Evolutionary conservation across 1,284 basidiomycete species (phyloP).

Genomic region (Ceratobasidium sp.): DNA sequence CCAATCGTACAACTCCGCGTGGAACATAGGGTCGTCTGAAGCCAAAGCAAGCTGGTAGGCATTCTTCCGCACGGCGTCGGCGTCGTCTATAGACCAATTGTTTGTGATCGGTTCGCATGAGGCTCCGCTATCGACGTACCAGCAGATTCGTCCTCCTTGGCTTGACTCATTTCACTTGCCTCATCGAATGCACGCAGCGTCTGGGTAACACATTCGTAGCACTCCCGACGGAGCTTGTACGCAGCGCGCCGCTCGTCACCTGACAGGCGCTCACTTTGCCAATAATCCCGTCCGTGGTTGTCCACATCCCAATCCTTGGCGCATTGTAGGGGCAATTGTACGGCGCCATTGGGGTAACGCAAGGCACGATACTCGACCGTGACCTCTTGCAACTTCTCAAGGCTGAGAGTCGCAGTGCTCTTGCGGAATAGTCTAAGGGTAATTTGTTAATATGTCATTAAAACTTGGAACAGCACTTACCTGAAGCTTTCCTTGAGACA

Average conservation of each 20-base stretch:
- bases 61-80: slow-evolving; percentile 73
- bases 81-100: slow-evolving; percentile 59
- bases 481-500: slow-evolving; percentile 74
- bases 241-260: slow-evolving; percentile 69
- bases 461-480: slow-evolving; percentile 38
- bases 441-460: slow-evolving; percentile 25
- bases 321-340: slow-evolving; percentile 87
- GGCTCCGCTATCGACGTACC: slow-evolving; percentile 50
- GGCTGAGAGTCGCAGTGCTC: slow-evolving; percentile 84
- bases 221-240: slow-evolving; percentile 72
- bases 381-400: slow-evolving; percentile 86
- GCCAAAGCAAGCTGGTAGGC: slow-evolving; percentile 86
- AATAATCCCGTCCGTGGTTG: slow-evolving; percentile 80
- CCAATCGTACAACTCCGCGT: slow-evolving; percentile 96
- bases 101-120: slow-evolving; percentile 44
- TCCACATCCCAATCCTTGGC: slow-evolving; percentile 84
- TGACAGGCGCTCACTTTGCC: slow-evolving; percentile 69
- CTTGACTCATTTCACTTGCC: slow-evolving; percentile 50
- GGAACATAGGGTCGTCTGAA: slow-evolving; percentile 92
- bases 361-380: slow-evolving; percentile 87
- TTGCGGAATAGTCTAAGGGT: slow-evolving; percentile 80
- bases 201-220: slow-evolving; percentile 86
- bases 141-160: slow-evolving; percentile 57
- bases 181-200: slow-evolving; percentile 85
- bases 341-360: slow-evolving; percentile 84